Conservation (phyloP, 208 protist species). For the Trichomonas gallinae region DNA sequence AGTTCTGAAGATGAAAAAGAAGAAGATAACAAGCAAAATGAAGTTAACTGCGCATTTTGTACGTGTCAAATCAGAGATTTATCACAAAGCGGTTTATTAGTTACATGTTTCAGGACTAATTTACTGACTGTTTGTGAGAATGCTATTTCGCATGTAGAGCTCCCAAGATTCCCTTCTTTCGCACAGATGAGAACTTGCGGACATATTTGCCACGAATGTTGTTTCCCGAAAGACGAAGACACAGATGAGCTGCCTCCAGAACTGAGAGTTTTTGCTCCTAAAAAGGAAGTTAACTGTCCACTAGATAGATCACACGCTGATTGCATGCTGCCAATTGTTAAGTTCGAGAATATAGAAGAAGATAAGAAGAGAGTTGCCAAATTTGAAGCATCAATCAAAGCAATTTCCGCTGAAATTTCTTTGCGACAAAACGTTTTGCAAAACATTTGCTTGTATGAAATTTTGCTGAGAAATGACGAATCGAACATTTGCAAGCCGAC, state of each 20-base stretch:
- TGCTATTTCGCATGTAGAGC: background rate
- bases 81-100: background rate
- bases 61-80: background rate
- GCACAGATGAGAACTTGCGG: background rate
- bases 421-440: background rate
- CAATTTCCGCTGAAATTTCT: background rate
- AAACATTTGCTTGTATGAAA: background rate
- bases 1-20: background rate
- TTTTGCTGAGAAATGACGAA: background rate
- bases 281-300: background rate
- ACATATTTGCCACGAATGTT: background rate
- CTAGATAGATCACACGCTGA: background rate
- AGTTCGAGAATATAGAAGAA: background rate
- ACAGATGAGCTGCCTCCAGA: background rate
- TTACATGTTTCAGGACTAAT: background rate
- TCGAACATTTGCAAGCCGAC: background rate
- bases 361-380: background rate
- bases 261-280: background rate
- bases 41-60: background rate
- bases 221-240: background rate
- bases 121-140: background rate
- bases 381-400: background rate
- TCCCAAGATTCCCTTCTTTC: background rate
- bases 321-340: background rate
- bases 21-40: background rate